Conservation (phyloP, 2,329 filamentous ascomycete species). For the Trichophyton mentagrophytes region DNA sequence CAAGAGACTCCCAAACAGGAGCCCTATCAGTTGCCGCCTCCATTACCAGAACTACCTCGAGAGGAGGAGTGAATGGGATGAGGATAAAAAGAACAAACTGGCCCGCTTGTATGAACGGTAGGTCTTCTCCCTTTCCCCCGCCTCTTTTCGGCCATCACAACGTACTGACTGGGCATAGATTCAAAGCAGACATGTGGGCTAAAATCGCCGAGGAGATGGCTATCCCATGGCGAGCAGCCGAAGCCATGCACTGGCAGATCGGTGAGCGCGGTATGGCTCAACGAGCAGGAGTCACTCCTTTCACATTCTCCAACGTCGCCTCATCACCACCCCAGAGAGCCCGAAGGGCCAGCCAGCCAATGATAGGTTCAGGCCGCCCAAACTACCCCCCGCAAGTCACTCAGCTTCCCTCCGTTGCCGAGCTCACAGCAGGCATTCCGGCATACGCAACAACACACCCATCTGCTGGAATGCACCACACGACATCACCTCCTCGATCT, state of each 20-base stretch:
- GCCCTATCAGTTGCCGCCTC: conserved; percentile 83
- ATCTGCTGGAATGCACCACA: conserved; percentile 4
- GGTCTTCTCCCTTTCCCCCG: neutral
- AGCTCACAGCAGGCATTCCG: conserved; percentile 36
- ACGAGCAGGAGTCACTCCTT: conserved; percentile 60
- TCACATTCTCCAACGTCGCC: conserved; percentile 52
- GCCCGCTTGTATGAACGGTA: conserved; percentile 92
- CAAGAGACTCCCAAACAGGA: conserved; percentile 76
- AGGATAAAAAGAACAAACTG: conserved; percentile 94
- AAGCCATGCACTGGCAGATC: conserved; percentile 97
- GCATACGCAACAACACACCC: conserved; percentile 31
- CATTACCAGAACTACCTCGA: conserved; percentile 98
- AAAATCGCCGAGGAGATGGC: conserved; percentile 91
- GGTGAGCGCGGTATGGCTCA: conserved; percentile 82
- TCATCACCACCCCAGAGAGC: conserved; percentile 35
- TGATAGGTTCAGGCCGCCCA: conserved; percentile 10
- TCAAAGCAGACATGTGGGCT: conserved; percentile 96
- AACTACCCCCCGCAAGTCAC: conserved; percentile 1
- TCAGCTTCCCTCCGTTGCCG: conserved; percentile 34
- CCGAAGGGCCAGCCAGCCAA: conserved; percentile 24
- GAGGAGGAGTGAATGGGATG: conserved; percentile 85
- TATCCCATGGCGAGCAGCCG: conserved; percentile 86
- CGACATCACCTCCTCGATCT: neutral
- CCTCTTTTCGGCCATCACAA: neutral
- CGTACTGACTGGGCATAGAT: conserved; percentile 42